A percentile compares a stretch with the other conserved stretches of the same genome.
These are phyloP conservation scores for Cercospora sesami DNA, from an alignment of 2,329 filamentous ascomycete genomes.

Conservation along the genomic window DNA sequence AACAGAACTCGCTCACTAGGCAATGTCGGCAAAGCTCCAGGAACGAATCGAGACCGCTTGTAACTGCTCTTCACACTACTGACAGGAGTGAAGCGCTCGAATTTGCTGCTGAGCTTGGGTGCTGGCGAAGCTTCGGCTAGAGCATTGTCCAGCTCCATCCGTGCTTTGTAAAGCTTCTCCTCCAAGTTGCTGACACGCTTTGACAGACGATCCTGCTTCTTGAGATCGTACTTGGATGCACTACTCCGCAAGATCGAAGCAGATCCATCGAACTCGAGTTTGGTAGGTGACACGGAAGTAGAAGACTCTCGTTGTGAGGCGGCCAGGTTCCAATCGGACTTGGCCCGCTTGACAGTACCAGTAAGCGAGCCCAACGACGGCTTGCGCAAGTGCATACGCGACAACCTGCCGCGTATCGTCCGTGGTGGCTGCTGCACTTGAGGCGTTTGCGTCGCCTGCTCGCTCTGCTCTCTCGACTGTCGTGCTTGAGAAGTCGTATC, in stretches of 20 bases:
- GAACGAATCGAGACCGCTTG: slow-evolving; percentile 36
- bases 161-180: slow-evolving; percentile 56
- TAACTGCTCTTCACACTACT: slow-evolving; percentile 33
- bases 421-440: slow-evolving; percentile 24
- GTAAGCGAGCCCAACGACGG: slow-evolving; percentile 39
- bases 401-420: slow-evolving; percentile 22
- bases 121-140: slow-evolving; percentile 46
- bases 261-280: slow-evolving; percentile 30
- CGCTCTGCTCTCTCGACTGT: not conserved
- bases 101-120: slow-evolving; percentile 40
- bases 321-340: slow-evolving; percentile 37
- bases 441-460: not conserved
- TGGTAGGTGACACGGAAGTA: slow-evolving; percentile 39
- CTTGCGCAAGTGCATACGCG: slow-evolving; percentile 34
- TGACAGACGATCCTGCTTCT: slow-evolving; percentile 56
- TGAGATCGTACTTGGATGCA: slow-evolving; percentile 58
- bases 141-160: slow-evolving; percentile 55
- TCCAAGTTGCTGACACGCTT: slow-evolving; percentile 64
- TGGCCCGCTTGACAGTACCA: slow-evolving; percentile 37
- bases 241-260: slow-evolving; percentile 45
- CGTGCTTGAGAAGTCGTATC: not conserved
- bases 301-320: slow-evolving; percentile 40
- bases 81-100: slow-evolving; percentile 40
- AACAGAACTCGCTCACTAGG: slow-evolving; percentile 43
- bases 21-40: slow-evolving; percentile 41